These are phyloP conservation scores for Penicillium sp. DNA, from an alignment of 2,329 filamentous ascomycete genomes.

Conservation along the genomic window DNA sequence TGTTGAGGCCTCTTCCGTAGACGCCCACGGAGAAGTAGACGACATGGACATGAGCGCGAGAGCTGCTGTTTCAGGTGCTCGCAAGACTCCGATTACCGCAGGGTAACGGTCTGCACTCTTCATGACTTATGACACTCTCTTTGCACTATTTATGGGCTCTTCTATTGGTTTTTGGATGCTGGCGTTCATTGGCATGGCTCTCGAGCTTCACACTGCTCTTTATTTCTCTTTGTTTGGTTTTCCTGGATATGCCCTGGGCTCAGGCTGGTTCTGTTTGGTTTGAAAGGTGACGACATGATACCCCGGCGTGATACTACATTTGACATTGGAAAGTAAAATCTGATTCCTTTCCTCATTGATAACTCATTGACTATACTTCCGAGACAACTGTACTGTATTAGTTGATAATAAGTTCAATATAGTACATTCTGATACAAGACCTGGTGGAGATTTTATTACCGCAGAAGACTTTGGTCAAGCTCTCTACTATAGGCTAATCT, in stretches of 20 bases:
- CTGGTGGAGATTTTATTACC: too few species aligned
- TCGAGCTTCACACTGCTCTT: neutral
- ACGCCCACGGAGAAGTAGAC: slow-evolving; percentile 26
- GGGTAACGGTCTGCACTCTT: slow-evolving; percentile 2
- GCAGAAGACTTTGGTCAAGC: too few species aligned
- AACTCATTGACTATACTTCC: neutral
- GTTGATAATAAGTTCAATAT: neutral
- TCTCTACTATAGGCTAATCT: too few species aligned
- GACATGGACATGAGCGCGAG: slow-evolving; percentile 26
- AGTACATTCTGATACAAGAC: too few species aligned
- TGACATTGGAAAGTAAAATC: slow-evolving; percentile 14
- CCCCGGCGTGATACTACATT: slow-evolving; percentile 23
- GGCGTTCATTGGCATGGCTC: slow-evolving; percentile 15
- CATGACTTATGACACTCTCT: slow-evolving; percentile 24
- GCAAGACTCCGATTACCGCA: slow-evolving; percentile 19
- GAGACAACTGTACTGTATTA: neutral
- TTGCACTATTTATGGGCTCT: slow-evolving; percentile 1
- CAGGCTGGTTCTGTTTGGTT: slow-evolving; percentile 23
- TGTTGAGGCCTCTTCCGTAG: slow-evolving; percentile 23
- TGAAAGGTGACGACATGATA: slow-evolving; percentile 33
- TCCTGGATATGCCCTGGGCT: slow-evolving; percentile 13
- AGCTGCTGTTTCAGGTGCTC: slow-evolving; percentile 19
- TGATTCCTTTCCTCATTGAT: slow-evolving; percentile 3
- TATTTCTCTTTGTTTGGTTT: slow-evolving; percentile 3
- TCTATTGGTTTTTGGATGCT: slow-evolving; percentile 11